Percentiles rank a stretch among this genome's conserved stretches.
phyloP scores from a whole-genome alignment of 495 filamentous ascomycete genomes.

The Xylaria castorea region DNA sequence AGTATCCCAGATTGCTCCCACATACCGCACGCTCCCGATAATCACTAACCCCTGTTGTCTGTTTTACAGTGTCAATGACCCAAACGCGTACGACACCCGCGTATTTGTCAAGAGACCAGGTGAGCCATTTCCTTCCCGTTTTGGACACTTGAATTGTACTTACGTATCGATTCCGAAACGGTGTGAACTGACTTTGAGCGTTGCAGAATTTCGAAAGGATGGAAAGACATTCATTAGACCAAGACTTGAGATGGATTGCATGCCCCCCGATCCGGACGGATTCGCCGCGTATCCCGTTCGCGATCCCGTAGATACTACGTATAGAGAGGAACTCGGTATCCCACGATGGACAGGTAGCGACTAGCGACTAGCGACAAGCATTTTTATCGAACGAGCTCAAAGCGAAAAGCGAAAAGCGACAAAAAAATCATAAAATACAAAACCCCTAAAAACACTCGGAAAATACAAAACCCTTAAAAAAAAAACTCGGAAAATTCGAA shows the following conservation, averaged over 20 bases:
- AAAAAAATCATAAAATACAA: background rate
- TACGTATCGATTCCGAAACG: background rate
- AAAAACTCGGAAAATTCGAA: conserved; percentile 6
- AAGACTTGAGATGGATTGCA: background rate
- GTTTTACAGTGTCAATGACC: background rate
- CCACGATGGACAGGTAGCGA: conserved; percentile 2
- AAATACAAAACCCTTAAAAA: conserved; percentile 8
- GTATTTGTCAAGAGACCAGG: background rate
- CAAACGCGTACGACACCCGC: background rate
- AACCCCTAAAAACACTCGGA: background rate
- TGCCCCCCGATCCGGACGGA: background rate
- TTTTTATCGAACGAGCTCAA: background rate
- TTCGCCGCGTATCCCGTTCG: background rate
- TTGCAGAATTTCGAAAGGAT: background rate
- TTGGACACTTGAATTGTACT: background rate
- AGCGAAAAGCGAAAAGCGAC: background rate
- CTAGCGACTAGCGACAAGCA: background rate
- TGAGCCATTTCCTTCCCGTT: background rate
- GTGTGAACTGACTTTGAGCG: background rate
- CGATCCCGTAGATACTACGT: background rate
- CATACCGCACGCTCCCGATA: background rate
- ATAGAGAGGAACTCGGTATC: background rate
- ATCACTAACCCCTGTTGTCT: background rate
- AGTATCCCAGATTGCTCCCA: background rate
- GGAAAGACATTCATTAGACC: conserved; percentile 16